A percentile compares a stretch with the other conserved stretches of the same genome.
phyloP scores from a whole-genome alignment of 2,329 filamentous ascomycete genomes.

The Madurella fahalii region DNA sequence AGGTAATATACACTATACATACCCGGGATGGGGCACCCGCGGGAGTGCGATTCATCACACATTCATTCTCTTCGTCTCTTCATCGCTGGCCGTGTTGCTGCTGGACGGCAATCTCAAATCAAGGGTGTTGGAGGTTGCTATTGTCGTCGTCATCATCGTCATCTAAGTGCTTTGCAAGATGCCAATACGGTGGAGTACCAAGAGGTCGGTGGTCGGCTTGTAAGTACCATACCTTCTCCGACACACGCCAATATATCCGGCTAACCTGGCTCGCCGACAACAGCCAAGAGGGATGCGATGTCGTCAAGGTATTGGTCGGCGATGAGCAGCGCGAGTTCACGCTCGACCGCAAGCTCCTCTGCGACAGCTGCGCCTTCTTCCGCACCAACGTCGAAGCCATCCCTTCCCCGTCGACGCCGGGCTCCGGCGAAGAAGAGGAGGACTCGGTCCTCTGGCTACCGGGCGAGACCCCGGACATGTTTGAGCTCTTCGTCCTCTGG shows the following conservation, averaged over 20 bases:
- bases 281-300: constrained; percentile 23
- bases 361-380: constrained; percentile 46
- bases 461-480: constrained; percentile 48
- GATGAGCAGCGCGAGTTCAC: constrained; percentile 30
- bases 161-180: neutral
- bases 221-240: constrained; percentile 8
- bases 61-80: neutral
- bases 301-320: constrained; percentile 32
- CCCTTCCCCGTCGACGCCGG: constrained; percentile 17
- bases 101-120: constrained; percentile 2
- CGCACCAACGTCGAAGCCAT: constrained; percentile 40
- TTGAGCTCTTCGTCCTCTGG: constrained; percentile 51
- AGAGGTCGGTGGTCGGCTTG: constrained; percentile 17
- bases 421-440: constrained; percentile 15
- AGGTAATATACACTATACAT: neutral
- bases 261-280: neutral
- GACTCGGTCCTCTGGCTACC: constrained; percentile 36
- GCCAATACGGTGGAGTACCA: constrained; percentile 22
- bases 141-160: neutral
- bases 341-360: constrained; percentile 39
- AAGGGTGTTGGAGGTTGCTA: neutral
- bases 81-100: neutral
- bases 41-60: neutral
- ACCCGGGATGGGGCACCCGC: neutral
- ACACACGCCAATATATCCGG: neutral